Evolutionary conservation across 768 basidiomycete species (phyloP).

Genomic region (Boletus pseudo-olivaceus): DNA sequence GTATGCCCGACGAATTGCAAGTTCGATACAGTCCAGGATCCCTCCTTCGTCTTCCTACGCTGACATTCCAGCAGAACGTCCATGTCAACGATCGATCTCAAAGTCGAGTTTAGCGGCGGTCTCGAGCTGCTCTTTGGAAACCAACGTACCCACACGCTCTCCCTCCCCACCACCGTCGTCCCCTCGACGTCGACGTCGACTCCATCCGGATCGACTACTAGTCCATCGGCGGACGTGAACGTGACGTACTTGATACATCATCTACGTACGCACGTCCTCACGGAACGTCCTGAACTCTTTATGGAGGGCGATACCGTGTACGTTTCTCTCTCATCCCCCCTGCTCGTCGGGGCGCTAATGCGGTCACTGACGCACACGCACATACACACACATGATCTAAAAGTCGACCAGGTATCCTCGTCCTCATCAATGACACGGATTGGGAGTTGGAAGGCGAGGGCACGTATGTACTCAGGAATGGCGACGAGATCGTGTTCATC

Average conservation of each 20-base stretch:
- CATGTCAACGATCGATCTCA: slow-evolving; percentile 38
- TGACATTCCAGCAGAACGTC: not conserved
- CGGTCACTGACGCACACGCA: not conserved
- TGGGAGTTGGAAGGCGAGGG: slow-evolving; percentile 98
- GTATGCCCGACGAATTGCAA: no score
- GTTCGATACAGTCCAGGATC: no score
- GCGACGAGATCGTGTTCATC: slow-evolving; percentile 94
- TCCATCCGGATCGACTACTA: slow-evolving; percentile 4
- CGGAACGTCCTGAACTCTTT: slow-evolving; percentile 86
- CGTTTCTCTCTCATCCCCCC: slow-evolving; percentile 19
- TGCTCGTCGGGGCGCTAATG: no score
- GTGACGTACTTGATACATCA: slow-evolving; percentile 76
- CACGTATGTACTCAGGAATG: slow-evolving; percentile 69
- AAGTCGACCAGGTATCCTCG: slow-evolving; percentile 91
- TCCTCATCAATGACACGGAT: slow-evolving; percentile 95
- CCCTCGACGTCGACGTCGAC: not conserved
- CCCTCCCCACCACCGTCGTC: slow-evolving; percentile 47
- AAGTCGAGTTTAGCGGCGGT: slow-evolving; percentile 79
- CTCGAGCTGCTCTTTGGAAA: slow-evolving; percentile 83
- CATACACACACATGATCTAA: slow-evolving; percentile 29
- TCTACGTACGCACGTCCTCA: slow-evolving; percentile 73
- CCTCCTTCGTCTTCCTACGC: no score
- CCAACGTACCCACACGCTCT: slow-evolving; percentile 53
- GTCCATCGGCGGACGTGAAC: slow-evolving; percentile 57
- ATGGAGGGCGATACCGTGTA: slow-evolving; percentile 85